Evolutionary conservation across 495 filamentous ascomycete genomes (phyloP), one percentile per base, ranked within the genome.

Genomic region (Platismatia glauca): DNA sequence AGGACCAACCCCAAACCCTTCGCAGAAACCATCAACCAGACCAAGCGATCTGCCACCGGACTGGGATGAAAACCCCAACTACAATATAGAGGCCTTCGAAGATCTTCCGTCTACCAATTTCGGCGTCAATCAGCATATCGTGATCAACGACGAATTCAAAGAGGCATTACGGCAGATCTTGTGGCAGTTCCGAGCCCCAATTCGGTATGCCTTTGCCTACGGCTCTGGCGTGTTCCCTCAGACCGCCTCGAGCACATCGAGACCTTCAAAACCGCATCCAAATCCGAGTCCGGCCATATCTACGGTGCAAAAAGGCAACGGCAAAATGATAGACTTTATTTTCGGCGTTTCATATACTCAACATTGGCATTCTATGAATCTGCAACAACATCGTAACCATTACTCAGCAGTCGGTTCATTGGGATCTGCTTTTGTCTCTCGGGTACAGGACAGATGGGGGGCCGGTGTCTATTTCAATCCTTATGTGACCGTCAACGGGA

Each of bases 321-420:
- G 87, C 12, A 97, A 97, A 74, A 95, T 97, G 88, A 96, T 98
- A 67, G 94, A 98, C 73, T 94, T 97, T 69, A 95, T 98, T 61
- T 96, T 97, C 67, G 95, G 94, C 38, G 93, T 97, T 16, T 89
- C 88, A 7, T 89, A 96, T 73, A 91, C 89, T 4, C 89, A 98
- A 71, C 94, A 98, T 74, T 98, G 93, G 91, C 94, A 98, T 76
- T 88, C 86, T 24, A 75, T 98, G 53, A 98, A 98, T 72, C 78
- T 98, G 35, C 75, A 77, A 58, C 88, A 96, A 69, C 89, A 98
- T 69, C 87, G 89, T 13, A 84, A 95, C 70, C 94, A 98, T 74
- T 98, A 98, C 75, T 96, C 91, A 3, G 83, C 81, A 15, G 75
- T 97, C 4, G 89, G 89, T n/a, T 87, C 83, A 24, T 77, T 97